Conservation (phyloP, 805 yeast species). For the Saturnispora kantuleensis region DNA sequence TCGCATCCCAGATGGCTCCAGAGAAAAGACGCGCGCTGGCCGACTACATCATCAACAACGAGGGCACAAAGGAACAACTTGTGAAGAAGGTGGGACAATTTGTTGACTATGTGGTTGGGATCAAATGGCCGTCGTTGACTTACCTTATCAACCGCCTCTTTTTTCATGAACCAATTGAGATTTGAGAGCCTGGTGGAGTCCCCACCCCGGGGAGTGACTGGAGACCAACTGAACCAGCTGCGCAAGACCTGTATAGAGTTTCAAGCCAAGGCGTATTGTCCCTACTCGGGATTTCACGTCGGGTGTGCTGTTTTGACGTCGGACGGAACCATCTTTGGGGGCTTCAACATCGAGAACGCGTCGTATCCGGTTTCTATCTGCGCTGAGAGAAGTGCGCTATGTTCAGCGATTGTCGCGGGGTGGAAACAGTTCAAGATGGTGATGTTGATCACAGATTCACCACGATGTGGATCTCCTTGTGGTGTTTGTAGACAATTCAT, state of each 20-base stretch:
- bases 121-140: conserved; percentile 1
- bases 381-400: conserved; percentile 64
- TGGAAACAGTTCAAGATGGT: conserved; percentile 41
- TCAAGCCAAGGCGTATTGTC: conserved; percentile 44
- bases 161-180: neutral
- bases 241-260: conserved; percentile 11
- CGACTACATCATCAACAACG: conserved; percentile 62
- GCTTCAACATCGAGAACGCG: conserved; percentile 93
- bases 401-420: conserved; percentile 41
- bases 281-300: conserved; percentile 72
- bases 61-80: conserved; percentile 35
- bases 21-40: conserved; percentile 47
- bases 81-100: conserved; percentile 33
- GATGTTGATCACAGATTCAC: conserved; percentile 57
- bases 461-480: conserved; percentile 68
- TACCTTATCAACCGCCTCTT: neutral
- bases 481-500: conserved; percentile 90
- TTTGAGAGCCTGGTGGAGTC: conserved; percentile 1
- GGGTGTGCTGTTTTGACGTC: conserved; percentile 65
- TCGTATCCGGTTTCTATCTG: conserved; percentile 72
- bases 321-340: conserved; percentile 41
- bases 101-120: conserved; percentile 15
- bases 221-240: neutral
- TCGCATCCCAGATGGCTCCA: conserved; percentile 65
- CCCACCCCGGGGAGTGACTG: neutral